Conservation (phyloP, 1,284 basidiomycete species). For the Phellopilus nigrolimitatus region DNA sequence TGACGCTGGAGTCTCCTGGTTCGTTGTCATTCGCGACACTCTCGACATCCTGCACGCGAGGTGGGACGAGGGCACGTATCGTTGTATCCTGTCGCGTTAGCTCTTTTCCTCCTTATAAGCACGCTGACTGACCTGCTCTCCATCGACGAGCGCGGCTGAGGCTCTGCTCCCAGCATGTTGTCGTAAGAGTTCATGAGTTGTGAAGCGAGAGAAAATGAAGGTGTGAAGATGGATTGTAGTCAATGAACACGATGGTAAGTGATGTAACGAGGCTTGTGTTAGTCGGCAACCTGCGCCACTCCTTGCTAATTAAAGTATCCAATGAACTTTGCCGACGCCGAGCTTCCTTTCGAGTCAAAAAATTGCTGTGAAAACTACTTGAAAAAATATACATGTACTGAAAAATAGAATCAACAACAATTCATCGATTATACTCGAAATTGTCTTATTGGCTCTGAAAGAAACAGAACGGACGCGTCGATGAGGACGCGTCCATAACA, state of each 20-base stretch:
- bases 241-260: not conserved
- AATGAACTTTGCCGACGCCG: not conserved
- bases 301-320: conserved; percentile 3
- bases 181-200: conserved; percentile 2
- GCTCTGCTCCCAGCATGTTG: conserved; percentile 6
- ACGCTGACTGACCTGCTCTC: conserved; percentile 17
- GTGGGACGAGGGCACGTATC: not conserved
- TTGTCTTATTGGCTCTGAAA: no score
- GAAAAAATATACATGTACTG: no score
- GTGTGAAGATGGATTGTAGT: not conserved
- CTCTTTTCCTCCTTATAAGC: not conserved
- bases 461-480: no score
- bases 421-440: no score
- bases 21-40: conserved; percentile 16
- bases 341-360: no score
- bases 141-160: conserved; percentile 17
- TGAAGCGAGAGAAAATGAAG: not conserved
- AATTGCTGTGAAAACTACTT: no score
- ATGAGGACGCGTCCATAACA: no score
- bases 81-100: not conserved
- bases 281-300: conserved; percentile 3
- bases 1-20: not conserved
- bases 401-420: no score
- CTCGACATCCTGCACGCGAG: conserved; percentile 11
- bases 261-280: not conserved